Evolutionary conservation across 2,329 filamentous ascomycete species (phyloP).

Genomic region (Sarocladiaceae sp.): DNA sequence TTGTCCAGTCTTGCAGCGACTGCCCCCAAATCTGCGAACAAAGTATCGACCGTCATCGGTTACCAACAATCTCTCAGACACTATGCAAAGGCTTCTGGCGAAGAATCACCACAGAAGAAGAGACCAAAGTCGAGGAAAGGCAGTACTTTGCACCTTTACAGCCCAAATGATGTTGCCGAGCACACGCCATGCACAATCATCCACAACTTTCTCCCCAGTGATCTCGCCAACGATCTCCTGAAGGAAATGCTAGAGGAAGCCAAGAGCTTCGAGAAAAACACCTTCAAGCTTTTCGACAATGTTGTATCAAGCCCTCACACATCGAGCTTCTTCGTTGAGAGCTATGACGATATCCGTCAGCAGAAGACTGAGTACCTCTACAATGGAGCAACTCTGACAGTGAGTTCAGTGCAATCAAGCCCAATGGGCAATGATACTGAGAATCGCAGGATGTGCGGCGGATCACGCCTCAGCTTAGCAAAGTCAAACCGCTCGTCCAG

Average conservation of each 20-base stretch:
- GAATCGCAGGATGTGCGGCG: constrained; percentile 61
- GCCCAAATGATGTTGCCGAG: constrained; percentile 70
- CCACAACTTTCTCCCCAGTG: constrained; percentile 75
- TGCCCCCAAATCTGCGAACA: constrained; percentile 23
- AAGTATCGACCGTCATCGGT: constrained; percentile 32
- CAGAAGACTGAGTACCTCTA: constrained; percentile 81
- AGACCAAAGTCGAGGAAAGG: constrained; percentile 65
- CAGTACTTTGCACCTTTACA: constrained; percentile 75
- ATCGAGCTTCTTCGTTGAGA: constrained; percentile 75
- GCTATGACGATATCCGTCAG: constrained; percentile 56
- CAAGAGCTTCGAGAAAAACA: constrained; percentile 60
- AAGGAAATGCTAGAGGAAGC: constrained; percentile 70
- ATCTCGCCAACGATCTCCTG: constrained; percentile 68
- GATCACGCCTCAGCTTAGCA: constrained; percentile 67
- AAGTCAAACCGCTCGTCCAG: constrained; percentile 64
- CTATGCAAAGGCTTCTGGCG: constrained; percentile 31
- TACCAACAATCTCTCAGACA: constrained; percentile 58
- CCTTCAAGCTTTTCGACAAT: constrained; percentile 83
- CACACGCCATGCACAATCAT: constrained; percentile 89
- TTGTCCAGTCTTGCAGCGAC: constrained; percentile 44
- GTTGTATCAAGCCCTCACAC: constrained; percentile 83
- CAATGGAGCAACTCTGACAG: constrained; percentile 67
- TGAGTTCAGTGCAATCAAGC: constrained; percentile 21
- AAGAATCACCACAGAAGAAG: constrained; percentile 26
- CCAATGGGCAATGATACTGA: background rate